Evolutionary conservation across 495 filamentous ascomycete genomes (phyloP), one percentile per base, ranked within the genome.

Genomic region (Penicillium macrosclerotiorum): DNA sequence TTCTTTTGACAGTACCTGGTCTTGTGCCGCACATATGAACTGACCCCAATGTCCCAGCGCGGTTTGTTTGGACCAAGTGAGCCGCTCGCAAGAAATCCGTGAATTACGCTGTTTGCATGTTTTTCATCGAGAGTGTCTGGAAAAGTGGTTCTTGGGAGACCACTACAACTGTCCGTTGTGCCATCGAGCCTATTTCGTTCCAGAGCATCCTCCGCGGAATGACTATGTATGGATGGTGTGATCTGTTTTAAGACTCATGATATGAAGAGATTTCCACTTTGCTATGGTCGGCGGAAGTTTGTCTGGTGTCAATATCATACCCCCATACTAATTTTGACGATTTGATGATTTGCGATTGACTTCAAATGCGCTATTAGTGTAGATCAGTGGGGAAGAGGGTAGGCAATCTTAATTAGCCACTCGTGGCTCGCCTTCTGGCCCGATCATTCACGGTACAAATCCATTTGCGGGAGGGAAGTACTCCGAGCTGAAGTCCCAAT

Each of bases 151-250:
- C 42, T 48, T 73, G 29, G 59, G 68, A 5, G 61, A 69, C 47
- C 69, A 75, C 33, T 72, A 56, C 39, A 68, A 71, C 34, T 75
- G 72, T 29, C 72, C 72, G 19, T 50, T 73, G 7, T 75, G 72
- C 38, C 68, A 73, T 25, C 45, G 65, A 11, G 61, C 60, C 1
- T 75, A 71, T 57, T 72, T 60, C 52, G 51, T 61, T 24, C 52
- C 67, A 34, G 59, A 64, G 19, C 47, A 54, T n/a, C 61, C 58
- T 16, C 57, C 65, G n/a, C 57, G 48, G 16, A 60, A 59, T 18
- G 67, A 68, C 36, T 72, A 65, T 61, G 60, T 68, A 17, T 72
- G 67, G 67, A 67, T 71, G 65, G 68, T 69, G 56, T 72, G 62
- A 69, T 39, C 8, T n/a, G n/a, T 37, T 36, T 35, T 37, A 30